Conservation (phyloP, 176 grass and related monocot species). For the Zoysia japonica region DNA sequence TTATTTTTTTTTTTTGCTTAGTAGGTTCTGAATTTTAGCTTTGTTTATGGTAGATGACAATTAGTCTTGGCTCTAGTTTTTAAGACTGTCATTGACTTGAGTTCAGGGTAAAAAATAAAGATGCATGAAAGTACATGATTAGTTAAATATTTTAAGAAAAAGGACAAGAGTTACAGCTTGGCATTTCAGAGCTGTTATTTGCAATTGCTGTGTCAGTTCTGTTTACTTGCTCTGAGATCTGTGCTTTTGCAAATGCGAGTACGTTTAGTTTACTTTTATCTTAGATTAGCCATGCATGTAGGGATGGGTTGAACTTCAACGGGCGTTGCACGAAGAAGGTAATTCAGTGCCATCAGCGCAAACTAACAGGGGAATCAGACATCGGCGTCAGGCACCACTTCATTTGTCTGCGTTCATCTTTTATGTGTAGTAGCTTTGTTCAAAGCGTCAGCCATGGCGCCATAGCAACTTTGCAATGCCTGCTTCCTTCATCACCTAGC, state of each 20-base stretch:
- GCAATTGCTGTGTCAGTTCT: neutral
- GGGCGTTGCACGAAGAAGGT: conserved; percentile 18
- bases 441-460: conserved; percentile 11
- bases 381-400: conserved; percentile 47
- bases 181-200: conserved; percentile 44
- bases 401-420: conserved; percentile 37
- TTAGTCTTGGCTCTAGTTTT: conserved; percentile 23
- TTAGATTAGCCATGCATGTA: conserved; percentile 19
- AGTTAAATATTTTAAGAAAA: neutral
- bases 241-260: conserved; percentile 32
- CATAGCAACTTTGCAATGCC: conserved; percentile 5
- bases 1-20: neutral
- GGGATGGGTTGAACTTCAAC: neutral
- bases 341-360: conserved; percentile 37
- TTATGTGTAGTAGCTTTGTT: conserved; percentile 35
- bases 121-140: conserved; percentile 16
- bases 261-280: conserved; percentile 37
- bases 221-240: conserved; percentile 34
- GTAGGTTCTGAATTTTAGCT: conserved; percentile 18
- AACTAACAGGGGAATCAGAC: neutral
- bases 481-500: conserved; percentile 7
- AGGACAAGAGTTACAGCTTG: neutral
- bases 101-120: neutral
- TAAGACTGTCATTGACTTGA: conserved; percentile 49
- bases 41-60: conserved; percentile 23